Percentiles rank a stretch among this genome's conserved stretches.
phyloP scores from a whole-genome alignment of 306 rosid genomes.

The Prunus davidiana region DNA sequence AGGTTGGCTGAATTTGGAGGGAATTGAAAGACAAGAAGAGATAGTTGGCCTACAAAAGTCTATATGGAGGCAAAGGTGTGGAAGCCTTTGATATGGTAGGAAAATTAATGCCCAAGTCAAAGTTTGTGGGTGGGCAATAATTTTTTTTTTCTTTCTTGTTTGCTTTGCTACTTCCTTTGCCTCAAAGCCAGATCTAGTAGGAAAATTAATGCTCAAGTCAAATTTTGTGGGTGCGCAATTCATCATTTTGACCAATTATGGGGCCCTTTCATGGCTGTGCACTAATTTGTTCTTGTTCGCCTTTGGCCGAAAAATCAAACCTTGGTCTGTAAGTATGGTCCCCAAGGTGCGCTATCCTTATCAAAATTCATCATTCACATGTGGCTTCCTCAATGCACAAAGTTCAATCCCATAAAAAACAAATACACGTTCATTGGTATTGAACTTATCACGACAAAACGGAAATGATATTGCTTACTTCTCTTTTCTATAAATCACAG shows the following conservation, averaged over 20 bases:
- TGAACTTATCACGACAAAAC: no score
- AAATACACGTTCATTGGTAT: background rate
- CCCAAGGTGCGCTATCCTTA: background rate
- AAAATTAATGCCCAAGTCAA: conserved; percentile 16
- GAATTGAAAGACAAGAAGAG: conserved; percentile 15
- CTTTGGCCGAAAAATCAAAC: background rate
- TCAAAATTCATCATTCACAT: background rate
- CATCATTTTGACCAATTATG: background rate
- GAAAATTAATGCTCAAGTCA: conserved; percentile 13
- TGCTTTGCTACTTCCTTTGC: background rate
- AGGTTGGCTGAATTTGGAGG: conserved; percentile 29
- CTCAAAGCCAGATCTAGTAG: background rate
- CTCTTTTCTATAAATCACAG: no score
- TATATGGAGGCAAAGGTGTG: conserved; percentile 1
- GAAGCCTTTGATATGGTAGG: background rate
- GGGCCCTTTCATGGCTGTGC: background rate
- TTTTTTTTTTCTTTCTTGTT: background rate
- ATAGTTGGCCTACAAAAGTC: conserved; percentile 29
- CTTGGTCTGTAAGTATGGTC: background rate
- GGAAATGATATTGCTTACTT: no score
- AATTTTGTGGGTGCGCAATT: conserved; percentile 12
- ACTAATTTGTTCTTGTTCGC: conserved; percentile 1
- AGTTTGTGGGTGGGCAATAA: conserved; percentile 8
- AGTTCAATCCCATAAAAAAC: background rate
- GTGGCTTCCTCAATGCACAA: background rate